Percentiles rank a stretch among this genome's conserved stretches.
Evolutionary conservation across 139 green algal species (phyloP).

Genomic region (Bryopsis sp.): DNA sequence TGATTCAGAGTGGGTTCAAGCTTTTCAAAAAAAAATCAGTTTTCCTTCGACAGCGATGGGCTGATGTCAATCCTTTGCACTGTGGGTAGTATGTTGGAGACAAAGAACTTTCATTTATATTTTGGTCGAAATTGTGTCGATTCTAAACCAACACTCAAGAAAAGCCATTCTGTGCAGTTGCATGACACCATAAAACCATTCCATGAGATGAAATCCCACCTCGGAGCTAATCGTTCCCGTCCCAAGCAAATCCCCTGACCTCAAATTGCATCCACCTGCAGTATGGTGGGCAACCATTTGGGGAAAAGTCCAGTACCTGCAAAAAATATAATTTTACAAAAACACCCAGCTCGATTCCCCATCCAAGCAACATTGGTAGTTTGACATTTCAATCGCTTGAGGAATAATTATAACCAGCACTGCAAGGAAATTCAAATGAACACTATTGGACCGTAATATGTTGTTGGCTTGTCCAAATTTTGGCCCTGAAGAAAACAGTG

Average conservation of each 20-base stretch:
- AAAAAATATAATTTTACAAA: too few relatives aligned
- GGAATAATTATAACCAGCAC: not conserved
- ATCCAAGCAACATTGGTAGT: not conserved
- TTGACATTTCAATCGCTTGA: not conserved
- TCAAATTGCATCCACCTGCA: slow-evolving; percentile 72
- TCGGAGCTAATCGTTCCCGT: slow-evolving; percentile 76
- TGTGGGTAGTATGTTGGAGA: too few relatives aligned
- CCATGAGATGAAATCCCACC: too few relatives aligned
- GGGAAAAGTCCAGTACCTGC: slow-evolving; percentile 76
- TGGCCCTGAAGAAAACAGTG: not conserved
- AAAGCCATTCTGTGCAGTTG: too few relatives aligned
- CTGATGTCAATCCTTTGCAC: too few relatives aligned
- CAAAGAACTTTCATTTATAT: too few relatives aligned
- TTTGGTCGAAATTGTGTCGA: too few relatives aligned
- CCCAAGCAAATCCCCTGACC: slow-evolving; percentile 74
- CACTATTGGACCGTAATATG: not conserved
- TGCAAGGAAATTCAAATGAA: not conserved
- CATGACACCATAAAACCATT: too few relatives aligned
- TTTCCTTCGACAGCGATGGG: too few relatives aligned
- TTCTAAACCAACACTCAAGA: too few relatives aligned
- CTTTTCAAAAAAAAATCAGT: too few relatives aligned
- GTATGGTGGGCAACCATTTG: slow-evolving; percentile 96
- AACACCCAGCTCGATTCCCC: slow-evolving; percentile 1
- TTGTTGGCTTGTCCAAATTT: not conserved
- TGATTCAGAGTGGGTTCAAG: too few relatives aligned